These are phyloP conservation scores for Fragaria nilgerrensis DNA, from an alignment of 306 rosid genomes.

Conservation along the genomic window DNA sequence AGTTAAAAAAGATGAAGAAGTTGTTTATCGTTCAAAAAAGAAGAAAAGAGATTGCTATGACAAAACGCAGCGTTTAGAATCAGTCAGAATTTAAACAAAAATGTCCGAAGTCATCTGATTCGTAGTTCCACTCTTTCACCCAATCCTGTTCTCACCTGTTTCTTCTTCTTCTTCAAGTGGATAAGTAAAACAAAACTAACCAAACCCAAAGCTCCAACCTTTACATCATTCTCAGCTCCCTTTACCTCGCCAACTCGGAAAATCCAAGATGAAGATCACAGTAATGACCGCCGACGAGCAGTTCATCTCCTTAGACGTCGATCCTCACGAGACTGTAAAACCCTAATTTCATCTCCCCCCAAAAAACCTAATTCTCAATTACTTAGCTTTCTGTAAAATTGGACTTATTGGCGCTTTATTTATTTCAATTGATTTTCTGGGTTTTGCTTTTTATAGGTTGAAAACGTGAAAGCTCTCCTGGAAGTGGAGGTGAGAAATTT, in stretches of 20 bases:
- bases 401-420: background rate
- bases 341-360: constrained; percentile 9
- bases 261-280: constrained; percentile 72
- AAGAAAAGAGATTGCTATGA: too few relatives aligned
- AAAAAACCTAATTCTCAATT: background rate
- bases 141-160: too few relatives aligned
- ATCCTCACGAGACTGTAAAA: constrained; percentile 84
- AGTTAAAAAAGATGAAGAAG: too few relatives aligned
- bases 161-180: too few relatives aligned
- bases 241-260: background rate
- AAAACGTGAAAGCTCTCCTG: constrained; percentile 88
- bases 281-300: constrained; percentile 89
- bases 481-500: constrained; percentile 74
- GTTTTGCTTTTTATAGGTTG: constrained; percentile 50
- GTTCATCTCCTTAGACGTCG: constrained; percentile 73
- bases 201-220: constrained; percentile 1
- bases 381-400: background rate
- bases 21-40: too few relatives aligned
- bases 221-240: background rate
- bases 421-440: constrained; percentile 12
- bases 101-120: too few relatives aligned
- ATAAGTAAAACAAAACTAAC: background rate
- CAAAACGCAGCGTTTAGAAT: too few relatives aligned
- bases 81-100: too few relatives aligned
- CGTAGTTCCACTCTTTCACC: too few relatives aligned